Base-by-base conservation (phyloP, 345 rosid genomes). In the Limnanthes douglasii region DNA sequence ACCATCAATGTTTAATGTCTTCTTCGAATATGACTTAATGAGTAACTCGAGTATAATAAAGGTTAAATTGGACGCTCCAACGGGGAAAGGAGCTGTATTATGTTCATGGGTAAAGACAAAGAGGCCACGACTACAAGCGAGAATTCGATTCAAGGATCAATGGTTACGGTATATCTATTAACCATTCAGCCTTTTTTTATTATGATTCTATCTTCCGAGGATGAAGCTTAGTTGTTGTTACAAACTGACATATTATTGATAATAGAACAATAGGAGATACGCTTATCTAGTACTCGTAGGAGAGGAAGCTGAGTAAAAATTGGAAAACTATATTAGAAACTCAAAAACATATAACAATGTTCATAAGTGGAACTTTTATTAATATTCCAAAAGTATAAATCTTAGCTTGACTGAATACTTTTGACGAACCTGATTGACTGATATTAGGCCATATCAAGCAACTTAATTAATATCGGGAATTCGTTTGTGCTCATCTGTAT, bases 101-200 rank as follows among this genome's bases (percentile, higher is more conserved):
- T 39, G 36, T 11, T 22, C 26, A 69, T 73, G 83, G 56, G 46
- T 32, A 69, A 59, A 46, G 61, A 24, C 33, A 58, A 42, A 36
- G 62, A 62, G 42, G 64, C 59, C 41, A 54, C 50, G 17, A 40
- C 34, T 21, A 37, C 54, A 11, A 62, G 55, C 45, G 41, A 50
- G 55, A 43, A 50, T 39, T 12, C 24, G 6, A 51, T 65, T 6
- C 30, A 60, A 43, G 54, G 73, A 18, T 46, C 65, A 10, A 30
- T 61, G 11, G 51, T 59, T 23, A 30, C 41, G 83, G 74, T 74
- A 64, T n/a, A n/a, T n/a, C n/a, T n/a, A n/a, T n/a, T n/a, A n/a
- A n/a, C n/a, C n/a, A n/a, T n/a, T n/a, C n/a, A 34, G 16, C 15
- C 21, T 6, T 13, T 18, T 10, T 5, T 18, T 15, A 45, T 43